Evolutionary conservation across 768 basidiomycete genomes (phyloP).

Genomic region (Termitomyces heimii): DNA sequence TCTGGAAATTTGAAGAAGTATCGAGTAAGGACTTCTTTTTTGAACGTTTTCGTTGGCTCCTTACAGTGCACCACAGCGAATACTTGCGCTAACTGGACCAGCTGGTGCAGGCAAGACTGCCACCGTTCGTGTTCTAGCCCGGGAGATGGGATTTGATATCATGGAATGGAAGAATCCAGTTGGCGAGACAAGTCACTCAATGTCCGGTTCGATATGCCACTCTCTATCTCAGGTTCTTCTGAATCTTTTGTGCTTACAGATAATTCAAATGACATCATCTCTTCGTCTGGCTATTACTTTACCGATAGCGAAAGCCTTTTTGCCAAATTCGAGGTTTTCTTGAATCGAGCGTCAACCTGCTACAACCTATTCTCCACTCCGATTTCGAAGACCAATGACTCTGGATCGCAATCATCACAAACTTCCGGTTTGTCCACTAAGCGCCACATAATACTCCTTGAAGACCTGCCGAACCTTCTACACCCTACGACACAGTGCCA

Average conservation of each 20-base stretch:
- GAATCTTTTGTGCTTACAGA: not conserved
- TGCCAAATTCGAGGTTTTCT: constrained; percentile 71
- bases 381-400: not conserved
- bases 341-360: constrained; percentile 63
- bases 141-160: constrained; percentile 72
- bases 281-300: constrained; percentile 10
- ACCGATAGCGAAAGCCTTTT: constrained; percentile 41
- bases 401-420: constrained; percentile 8
- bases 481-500: constrained; percentile 60
- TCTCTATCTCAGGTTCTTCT: not conserved
- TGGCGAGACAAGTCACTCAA: constrained; percentile 37
- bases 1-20: constrained; percentile 65
- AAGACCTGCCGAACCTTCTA: constrained; percentile 88
- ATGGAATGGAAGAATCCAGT: constrained; percentile 79
- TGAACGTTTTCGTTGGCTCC: not conserved
- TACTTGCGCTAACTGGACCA: constrained; percentile 82
- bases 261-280: not conserved
- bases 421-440: constrained; percentile 14
- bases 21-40: constrained; percentile 44
- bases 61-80: constrained; percentile 42
- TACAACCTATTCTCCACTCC: constrained; percentile 38
- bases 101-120: constrained; percentile 91
- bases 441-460: constrained; percentile 70
- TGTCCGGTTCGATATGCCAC: constrained; percentile 12
- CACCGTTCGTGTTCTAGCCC: constrained; percentile 68